A percentile compares a stretch with the other conserved stretches of the same genome.
Evolutionary conservation across 2,329 filamentous ascomycete species (phyloP).

Genomic region (Xylariomycetidae sp.): DNA sequence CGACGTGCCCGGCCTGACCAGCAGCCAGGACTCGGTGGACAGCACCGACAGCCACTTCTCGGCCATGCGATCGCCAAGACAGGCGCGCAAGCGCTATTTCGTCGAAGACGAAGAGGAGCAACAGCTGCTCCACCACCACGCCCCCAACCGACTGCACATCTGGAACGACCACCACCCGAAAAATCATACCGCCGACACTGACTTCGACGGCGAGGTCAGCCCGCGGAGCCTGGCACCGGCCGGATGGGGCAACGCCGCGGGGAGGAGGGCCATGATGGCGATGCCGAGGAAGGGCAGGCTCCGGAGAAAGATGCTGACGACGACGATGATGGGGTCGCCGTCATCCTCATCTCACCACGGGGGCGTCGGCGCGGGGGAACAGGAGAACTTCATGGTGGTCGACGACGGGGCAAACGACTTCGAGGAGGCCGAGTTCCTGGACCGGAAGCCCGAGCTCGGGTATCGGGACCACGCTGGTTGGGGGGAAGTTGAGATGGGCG

Average conservation of each 20-base stretch:
- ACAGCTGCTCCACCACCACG: slow-evolving; percentile 10
- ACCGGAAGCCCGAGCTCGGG: slow-evolving; percentile 34
- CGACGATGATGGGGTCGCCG: slow-evolving; percentile 5
- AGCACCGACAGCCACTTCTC: slow-evolving; percentile 24
- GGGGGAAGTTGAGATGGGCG: slow-evolving; percentile 39
- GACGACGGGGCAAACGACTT: slow-evolving; percentile 61
- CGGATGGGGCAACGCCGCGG: slow-evolving; percentile 23
- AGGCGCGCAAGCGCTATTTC: slow-evolving; percentile 44
- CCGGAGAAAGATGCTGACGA: slow-evolving; percentile 15
- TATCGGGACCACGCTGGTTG: too few species aligned
- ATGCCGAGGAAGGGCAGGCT: slow-evolving; percentile 33
- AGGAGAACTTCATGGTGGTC: slow-evolving; percentile 42
- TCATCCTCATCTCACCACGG: background rate
- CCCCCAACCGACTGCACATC: slow-evolving; percentile 17
- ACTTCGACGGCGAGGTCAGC: slow-evolving; percentile 34
- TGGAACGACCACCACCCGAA: slow-evolving; percentile 22
- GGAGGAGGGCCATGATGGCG: slow-evolving; percentile 43
- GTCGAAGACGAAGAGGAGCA: slow-evolving; percentile 38
- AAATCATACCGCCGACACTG: slow-evolving; percentile 17
- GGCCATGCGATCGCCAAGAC: slow-evolving; percentile 8
- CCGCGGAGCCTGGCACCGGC: slow-evolving; percentile 34
- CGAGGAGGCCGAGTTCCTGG: slow-evolving; percentile 64
- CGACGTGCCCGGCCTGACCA: slow-evolving; percentile 43
- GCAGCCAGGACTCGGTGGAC: slow-evolving; percentile 51
- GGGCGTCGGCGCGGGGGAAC: slow-evolving; percentile 23